Evolutionary conservation across 2,329 filamentous ascomycete genomes (phyloP).

Genomic region (Phyllosticta capitalensis): DNA sequence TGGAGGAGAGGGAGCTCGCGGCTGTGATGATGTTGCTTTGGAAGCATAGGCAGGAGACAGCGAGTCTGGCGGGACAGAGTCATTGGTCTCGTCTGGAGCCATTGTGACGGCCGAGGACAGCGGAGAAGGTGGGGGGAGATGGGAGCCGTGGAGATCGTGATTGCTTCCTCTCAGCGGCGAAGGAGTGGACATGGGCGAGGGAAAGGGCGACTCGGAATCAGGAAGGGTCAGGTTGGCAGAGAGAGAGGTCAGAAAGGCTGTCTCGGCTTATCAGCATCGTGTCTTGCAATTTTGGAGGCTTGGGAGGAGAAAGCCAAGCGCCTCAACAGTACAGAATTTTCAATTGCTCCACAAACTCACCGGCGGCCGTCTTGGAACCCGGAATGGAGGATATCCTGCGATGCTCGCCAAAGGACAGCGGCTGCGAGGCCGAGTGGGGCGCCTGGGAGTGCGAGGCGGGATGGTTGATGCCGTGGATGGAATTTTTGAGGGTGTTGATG

Average conservation of each 20-base stretch:
- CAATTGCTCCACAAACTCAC: slow-evolving; percentile 20
- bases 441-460: slow-evolving; percentile 3
- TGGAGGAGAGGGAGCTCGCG: slow-evolving; percentile 10
- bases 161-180: slow-evolving; percentile 41
- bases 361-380: slow-evolving; percentile 29
- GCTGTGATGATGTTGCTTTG: neutral
- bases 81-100: slow-evolving; percentile 14
- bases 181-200: slow-evolving; percentile 56
- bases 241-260: slow-evolving; percentile 76
- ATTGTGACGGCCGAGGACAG: slow-evolving; percentile 27
- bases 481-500: slow-evolving; percentile 11
- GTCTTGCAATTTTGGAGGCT: neutral
- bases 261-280: neutral
- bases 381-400: slow-evolving; percentile 17
- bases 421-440: slow-evolving; percentile 1
- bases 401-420: slow-evolving; percentile 10
- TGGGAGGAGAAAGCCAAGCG: neutral
- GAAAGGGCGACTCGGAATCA: slow-evolving; percentile 41
- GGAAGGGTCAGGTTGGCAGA: slow-evolving; percentile 66
- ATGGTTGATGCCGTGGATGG: neutral
- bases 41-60: neutral
- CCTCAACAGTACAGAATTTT: neutral
- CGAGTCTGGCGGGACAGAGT: slow-evolving; percentile 13
- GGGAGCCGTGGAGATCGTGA: slow-evolving; percentile 31
- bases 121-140: slow-evolving; percentile 24